Evolutionary conservation across 306 rosid genomes (phyloP), one percentile per base, ranked within the genome.

Genomic region (Corylus avellana): DNA sequence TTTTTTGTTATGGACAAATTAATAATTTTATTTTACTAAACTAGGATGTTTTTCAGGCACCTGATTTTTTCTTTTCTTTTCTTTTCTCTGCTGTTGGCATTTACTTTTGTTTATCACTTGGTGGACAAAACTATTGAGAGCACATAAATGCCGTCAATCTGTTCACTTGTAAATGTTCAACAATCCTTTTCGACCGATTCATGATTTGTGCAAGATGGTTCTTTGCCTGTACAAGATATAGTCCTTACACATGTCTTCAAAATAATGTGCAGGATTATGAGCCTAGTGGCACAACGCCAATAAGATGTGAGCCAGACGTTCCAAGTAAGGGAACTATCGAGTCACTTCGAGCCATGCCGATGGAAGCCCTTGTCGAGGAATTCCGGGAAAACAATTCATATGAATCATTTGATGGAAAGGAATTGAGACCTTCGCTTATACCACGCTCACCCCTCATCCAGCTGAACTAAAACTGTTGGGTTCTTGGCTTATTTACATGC

Each of bases 401-500:
- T 25, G 97, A 93, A 22, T 82, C 87, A 22, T 81, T 72, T 44
- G 93, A 93, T 7, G 85, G 70, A 72, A 93, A 90, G 78, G 98
- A 93, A 86, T 79, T 84, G 86, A 93, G 91, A 78, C 96, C 97
- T 4, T 93, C 98, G 1, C 92, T 90, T 72, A 89, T 96, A 86
- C 97, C 98, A 72, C 98, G 99, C 67, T 92, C 96, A 37, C 98
- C 99, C 0, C 97, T 96, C 7, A 84, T 72, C 55, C 94, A 82
- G 78, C 80, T 92, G 48, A 95, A 95, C 76, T 93, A 62, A 85
- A 39, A 14, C 22, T 32, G 75, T 61, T 4, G 12, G 3, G 68
- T 57, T 18, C 70, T 46, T 32, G 3, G 54, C 46, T 42, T 8
- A 42, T 69, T 71, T 61, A 53, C 50, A 63, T 56, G n/a, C 59